Conservation (phyloP, 345 rosid species). For the Toxicodendron radicans region DNA sequence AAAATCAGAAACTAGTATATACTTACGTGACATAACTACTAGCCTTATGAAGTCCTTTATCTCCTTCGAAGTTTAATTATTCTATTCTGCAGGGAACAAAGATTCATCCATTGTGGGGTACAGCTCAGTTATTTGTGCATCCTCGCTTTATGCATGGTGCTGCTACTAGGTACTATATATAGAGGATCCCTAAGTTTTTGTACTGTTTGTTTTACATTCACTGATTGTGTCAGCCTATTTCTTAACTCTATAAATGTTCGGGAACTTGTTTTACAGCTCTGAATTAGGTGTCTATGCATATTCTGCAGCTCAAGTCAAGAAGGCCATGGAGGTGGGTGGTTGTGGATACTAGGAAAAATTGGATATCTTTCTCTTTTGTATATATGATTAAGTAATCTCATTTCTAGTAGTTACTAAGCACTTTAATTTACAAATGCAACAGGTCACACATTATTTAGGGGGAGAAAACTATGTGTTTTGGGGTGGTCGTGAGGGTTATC, state of each 20-base stretch:
- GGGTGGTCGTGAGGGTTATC: conserved; percentile 99
- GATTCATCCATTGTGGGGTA: conserved; percentile 86
- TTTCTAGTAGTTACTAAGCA: not conserved
- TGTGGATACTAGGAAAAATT: not conserved
- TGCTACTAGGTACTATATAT: conserved; percentile 70
- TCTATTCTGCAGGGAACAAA: conserved; percentile 57
- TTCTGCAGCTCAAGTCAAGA: conserved; percentile 98
- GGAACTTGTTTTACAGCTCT: conserved; percentile 46
- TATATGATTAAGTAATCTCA: not conserved
- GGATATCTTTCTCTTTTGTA: not conserved
- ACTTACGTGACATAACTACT: not conserved
- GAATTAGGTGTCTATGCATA: conserved; percentile 86
- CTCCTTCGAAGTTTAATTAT: not conserved
- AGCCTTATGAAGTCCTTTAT: not conserved
- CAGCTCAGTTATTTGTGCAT: conserved; percentile 92
- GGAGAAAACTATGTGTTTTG: conserved; percentile 98
- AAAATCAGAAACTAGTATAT: not conserved
- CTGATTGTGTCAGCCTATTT: not conserved
- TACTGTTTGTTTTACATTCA: not conserved
- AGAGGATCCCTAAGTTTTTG: not conserved
- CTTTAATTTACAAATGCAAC: conserved; percentile 4
- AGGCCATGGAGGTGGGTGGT: conserved; percentile 78
- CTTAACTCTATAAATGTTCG: conserved; percentile 3
- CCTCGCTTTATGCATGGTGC: conserved; percentile 98
- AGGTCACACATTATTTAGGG: conserved; percentile 92